Evolutionary conservation across 1,284 basidiomycete species (phyloP).

Genomic region (Apiotrichum siamense): DNA sequence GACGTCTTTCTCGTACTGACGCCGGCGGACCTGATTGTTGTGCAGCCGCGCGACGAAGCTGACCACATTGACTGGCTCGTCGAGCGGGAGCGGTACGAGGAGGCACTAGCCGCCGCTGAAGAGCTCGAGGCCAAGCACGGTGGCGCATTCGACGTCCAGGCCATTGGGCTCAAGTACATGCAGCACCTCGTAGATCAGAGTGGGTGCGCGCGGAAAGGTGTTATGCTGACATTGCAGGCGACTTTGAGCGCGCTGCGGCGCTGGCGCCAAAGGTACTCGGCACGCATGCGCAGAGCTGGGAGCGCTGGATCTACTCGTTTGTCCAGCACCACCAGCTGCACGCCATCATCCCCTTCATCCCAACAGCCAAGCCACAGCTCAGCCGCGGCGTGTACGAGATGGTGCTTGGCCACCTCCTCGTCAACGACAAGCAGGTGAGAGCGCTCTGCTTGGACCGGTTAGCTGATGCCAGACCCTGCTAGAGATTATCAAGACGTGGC

Average conservation of each 20-base stretch:
- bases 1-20: conserved; percentile 68
- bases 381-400: conserved; percentile 88
- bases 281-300: conserved; percentile 75
- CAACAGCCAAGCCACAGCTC: conserved; percentile 72
- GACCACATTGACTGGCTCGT: conserved; percentile 94
- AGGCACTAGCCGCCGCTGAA: conserved; percentile 82
- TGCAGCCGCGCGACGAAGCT: conserved; percentile 73
- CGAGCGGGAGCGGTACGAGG: conserved; percentile 75
- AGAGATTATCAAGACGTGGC: conserved; percentile 79
- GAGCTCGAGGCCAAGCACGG: conserved; percentile 50
- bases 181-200: conserved; percentile 70
- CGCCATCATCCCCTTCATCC: conserved; percentile 81
- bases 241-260: conserved; percentile 74
- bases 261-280: conserved; percentile 84
- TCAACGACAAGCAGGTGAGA: conserved; percentile 65
- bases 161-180: conserved; percentile 78
- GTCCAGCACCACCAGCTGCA: conserved; percentile 75
- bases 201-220: conserved; percentile 38
- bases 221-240: conserved; percentile 53
- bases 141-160: conserved; percentile 56
- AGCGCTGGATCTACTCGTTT: conserved; percentile 90
- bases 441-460: neutral
- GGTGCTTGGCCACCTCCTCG: conserved; percentile 81
- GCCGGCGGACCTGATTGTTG: conserved; percentile 79
- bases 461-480: conserved; percentile 57